These are phyloP conservation scores for Solanum appendiculatum DNA, from an alignment of 257 asterid genomes.

Conservation along the genomic window DNA sequence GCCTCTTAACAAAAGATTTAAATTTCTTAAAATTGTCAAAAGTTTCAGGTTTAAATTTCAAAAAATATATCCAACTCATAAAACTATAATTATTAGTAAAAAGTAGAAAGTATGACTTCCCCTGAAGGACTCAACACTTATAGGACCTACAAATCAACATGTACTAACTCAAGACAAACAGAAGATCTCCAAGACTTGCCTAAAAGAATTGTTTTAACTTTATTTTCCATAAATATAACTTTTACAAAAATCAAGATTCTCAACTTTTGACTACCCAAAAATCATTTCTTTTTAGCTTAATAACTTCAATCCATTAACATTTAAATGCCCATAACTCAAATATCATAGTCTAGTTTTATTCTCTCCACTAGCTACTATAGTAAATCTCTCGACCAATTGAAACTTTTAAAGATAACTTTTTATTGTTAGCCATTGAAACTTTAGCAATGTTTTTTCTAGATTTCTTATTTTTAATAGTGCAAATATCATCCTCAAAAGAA, in stretches of 20 bases:
- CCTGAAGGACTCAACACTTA: no score
- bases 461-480: background rate
- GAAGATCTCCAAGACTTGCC: background rate
- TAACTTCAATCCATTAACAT: background rate
- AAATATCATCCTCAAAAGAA: background rate
- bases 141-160: no score
- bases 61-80: constrained; percentile 6
- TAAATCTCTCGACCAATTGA: background rate
- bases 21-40: background rate
- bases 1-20: background rate
- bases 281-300: background rate
- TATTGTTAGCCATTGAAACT: background rate
- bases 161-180: no score
- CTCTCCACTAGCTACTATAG: background rate
- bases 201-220: background rate
- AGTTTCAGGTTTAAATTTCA: background rate
- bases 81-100: no score
- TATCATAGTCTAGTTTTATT: background rate
- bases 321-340: constrained; percentile 4
- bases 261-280: background rate
- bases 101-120: no score
- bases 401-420: background rate
- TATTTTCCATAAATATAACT: background rate
- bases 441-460: background rate
- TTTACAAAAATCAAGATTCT: background rate